These are phyloP conservation scores for Gnaphalium uliginosum DNA, from an alignment of 129 eudicot genomes.

Conservation along the genomic window DNA sequence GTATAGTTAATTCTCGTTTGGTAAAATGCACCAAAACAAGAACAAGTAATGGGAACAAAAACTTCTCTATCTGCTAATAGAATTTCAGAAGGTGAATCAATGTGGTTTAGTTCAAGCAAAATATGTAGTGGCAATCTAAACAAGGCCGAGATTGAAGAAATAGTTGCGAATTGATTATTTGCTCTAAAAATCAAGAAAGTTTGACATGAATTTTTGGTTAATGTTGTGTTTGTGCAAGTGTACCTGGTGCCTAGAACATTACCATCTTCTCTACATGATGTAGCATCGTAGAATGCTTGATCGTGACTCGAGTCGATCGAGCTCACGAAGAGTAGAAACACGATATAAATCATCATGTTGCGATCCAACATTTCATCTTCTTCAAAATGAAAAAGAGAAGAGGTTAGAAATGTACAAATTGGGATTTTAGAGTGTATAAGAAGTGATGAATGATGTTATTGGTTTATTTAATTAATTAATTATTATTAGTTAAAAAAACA, in stretches of 20 bases:
- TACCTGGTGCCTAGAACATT: conserved; percentile 53
- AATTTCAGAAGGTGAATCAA: conserved; percentile 25
- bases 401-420: not conserved
- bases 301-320: conserved; percentile 17
- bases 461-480: too few relatives aligned
- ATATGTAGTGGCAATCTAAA: conserved; percentile 32
- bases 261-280: conserved; percentile 40
- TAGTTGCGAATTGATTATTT: conserved; percentile 40
- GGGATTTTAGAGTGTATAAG: conserved; percentile 5
- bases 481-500: not conserved
- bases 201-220: conserved; percentile 39
- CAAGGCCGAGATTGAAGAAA: conserved; percentile 48
- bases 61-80: conserved; percentile 56
- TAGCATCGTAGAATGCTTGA: conserved; percentile 54
- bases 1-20: conserved; percentile 42
- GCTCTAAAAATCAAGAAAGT: conserved; percentile 61
- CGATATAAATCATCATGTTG: conserved; percentile 34
- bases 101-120: conserved; percentile 44
- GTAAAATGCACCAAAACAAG: conserved; percentile 44
- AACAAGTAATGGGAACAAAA: conserved; percentile 55
- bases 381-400: conserved; percentile 3
- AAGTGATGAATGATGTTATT: conserved; percentile 17
- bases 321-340: conserved; percentile 30
- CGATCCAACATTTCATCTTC: conserved; percentile 19
- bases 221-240: conserved; percentile 51